phyloP scores from a whole-genome alignment of 169 alveolate species.

The Plasmodium blacklocki region DNA sequence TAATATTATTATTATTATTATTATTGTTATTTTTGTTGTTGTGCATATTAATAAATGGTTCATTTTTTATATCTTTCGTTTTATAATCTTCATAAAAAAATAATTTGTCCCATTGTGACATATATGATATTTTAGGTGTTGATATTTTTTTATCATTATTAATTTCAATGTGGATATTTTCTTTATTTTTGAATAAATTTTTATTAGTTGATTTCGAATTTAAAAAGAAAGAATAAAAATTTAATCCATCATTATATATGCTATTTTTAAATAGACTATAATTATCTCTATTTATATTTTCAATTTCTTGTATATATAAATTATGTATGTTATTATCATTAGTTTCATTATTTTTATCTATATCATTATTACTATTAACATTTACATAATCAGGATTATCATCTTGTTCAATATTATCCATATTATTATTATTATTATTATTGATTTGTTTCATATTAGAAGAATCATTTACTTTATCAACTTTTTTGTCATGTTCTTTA shows the following conservation, averaged over 20 bases:
- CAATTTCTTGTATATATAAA: constrained; percentile 29
- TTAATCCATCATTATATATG: constrained; percentile 49
- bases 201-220: constrained; percentile 44
- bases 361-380: not conserved
- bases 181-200: not conserved
- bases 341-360: not conserved
- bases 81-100: constrained; percentile 37
- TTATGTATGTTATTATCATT: not conserved
- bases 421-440: not conserved
- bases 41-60: constrained; percentile 21
- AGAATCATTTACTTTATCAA: not conserved
- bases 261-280: constrained; percentile 30
- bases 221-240: constrained; percentile 54
- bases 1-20: not conserved
- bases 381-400: not conserved
- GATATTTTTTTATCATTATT: not conserved
- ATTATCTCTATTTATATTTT: constrained; percentile 59
- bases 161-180: constrained; percentile 12
- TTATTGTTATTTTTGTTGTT: not conserved
- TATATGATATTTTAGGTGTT: not conserved
- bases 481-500: not conserved
- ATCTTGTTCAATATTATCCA: not conserved
- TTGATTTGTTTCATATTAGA: not conserved
- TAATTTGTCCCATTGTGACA: constrained; percentile 25
- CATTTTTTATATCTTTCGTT: constrained; percentile 50